Percentiles rank a stretch among this genome's conserved stretches.
These are phyloP conservation scores for Pythium sp. DNA, from an alignment of 352 stramenopile genomes.

Conservation along the genomic window DNA sequence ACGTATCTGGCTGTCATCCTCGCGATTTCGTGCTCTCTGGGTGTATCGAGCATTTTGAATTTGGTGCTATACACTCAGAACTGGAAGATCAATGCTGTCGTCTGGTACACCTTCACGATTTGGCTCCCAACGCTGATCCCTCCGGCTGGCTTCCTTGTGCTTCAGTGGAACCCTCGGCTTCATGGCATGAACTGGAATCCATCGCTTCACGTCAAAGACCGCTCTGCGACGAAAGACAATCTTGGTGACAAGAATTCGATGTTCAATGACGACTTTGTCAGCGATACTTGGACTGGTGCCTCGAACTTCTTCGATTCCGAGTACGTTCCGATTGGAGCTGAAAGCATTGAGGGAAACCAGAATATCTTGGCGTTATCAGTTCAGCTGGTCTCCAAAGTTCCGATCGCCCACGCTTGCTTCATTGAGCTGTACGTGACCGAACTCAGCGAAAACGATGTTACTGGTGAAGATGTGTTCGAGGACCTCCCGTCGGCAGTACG, in stretches of 20 bases:
- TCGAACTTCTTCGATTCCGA: slow-evolving; percentile 72
- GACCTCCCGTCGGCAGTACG: slow-evolving; percentile 43
- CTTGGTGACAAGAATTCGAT: slow-evolving; percentile 32
- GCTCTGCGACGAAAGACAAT: slow-evolving; percentile 40
- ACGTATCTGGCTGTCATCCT: slow-evolving; percentile 78
- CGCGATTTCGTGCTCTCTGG: slow-evolving; percentile 64
- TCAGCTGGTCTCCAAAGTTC: slow-evolving; percentile 59
- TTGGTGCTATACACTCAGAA: slow-evolving; percentile 61
- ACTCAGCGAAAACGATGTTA: slow-evolving; percentile 50
- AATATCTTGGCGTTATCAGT: slow-evolving; percentile 78
- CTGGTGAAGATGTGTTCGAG: slow-evolving; percentile 48
- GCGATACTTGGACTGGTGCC: slow-evolving; percentile 67
- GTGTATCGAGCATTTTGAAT: slow-evolving; percentile 59
- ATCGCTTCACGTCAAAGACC: slow-evolving; percentile 50
- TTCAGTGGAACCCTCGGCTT: slow-evolving; percentile 84
- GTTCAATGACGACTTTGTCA: slow-evolving; percentile 26
- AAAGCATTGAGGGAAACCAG: slow-evolving; percentile 54
- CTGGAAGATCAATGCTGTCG: slow-evolving; percentile 61
- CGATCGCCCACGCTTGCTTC: slow-evolving; percentile 69
- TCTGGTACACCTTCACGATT: slow-evolving; percentile 81
- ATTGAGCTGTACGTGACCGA: slow-evolving; percentile 76
- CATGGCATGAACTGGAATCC: slow-evolving; percentile 72
- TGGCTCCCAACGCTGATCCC: slow-evolving; percentile 77
- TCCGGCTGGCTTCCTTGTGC: slow-evolving; percentile 67
- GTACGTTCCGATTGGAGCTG: slow-evolving; percentile 59